These are phyloP conservation scores for Peronospora destructor DNA, from an alignment of 352 stramenopile genomes.

Conservation along the genomic window DNA sequence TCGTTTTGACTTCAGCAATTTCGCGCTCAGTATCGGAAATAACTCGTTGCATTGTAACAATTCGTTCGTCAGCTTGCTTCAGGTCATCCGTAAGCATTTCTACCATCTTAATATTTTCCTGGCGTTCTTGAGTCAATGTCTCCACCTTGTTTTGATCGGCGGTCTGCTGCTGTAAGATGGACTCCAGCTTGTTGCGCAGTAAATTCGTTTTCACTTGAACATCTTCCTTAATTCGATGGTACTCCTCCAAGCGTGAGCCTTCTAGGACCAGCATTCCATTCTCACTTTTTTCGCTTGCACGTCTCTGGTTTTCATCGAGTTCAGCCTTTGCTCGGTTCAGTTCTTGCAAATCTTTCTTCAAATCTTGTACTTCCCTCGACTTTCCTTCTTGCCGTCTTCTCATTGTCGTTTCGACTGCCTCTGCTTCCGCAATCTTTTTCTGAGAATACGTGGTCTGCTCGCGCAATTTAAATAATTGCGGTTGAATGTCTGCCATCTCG, in stretches of 20 bases:
- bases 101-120: constrained; percentile 67
- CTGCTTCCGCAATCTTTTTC: constrained; percentile 58
- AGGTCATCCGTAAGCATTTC: constrained; percentile 56
- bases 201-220: constrained; percentile 65
- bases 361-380: constrained; percentile 67
- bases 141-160: constrained; percentile 69
- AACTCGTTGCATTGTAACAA: constrained; percentile 64
- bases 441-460: constrained; percentile 83
- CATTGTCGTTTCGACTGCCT: constrained; percentile 41
- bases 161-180: constrained; percentile 57
- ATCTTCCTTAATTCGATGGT: constrained; percentile 76
- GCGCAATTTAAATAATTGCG: constrained; percentile 75
- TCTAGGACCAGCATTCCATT: constrained; percentile 51
- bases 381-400: constrained; percentile 83
- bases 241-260: constrained; percentile 64
- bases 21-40: constrained; percentile 53
- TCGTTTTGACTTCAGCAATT: constrained; percentile 45
- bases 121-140: constrained; percentile 58
- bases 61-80: constrained; percentile 50
- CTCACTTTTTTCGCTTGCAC: constrained; percentile 32
- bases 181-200: constrained; percentile 61
- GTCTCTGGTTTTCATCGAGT: constrained; percentile 40
- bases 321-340: constrained; percentile 52
- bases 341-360: constrained; percentile 65
- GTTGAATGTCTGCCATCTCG: constrained; percentile 79